Evolutionary conservation across 345 rosid species (phyloP).

Genomic region (Syzygium jambos): DNA sequence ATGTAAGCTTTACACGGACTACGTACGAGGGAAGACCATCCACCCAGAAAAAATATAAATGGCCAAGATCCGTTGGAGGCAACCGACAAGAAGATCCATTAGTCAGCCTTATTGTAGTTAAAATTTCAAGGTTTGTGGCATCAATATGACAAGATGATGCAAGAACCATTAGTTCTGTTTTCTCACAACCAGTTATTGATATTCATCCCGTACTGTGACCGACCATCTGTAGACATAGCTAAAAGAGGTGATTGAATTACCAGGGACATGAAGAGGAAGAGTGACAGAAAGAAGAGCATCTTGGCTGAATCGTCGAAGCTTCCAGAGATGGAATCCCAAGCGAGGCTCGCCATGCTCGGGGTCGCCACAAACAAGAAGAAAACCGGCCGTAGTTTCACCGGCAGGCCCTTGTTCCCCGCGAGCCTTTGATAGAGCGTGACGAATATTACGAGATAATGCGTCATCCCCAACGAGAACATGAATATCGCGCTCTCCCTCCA

Average conservation of each 20-base stretch:
- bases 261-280: constrained; percentile 26
- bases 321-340: constrained; percentile 20
- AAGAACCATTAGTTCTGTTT: not conserved
- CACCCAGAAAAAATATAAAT: not conserved
- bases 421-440: constrained; percentile 23
- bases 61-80: not conserved
- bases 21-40: not conserved
- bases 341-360: constrained; percentile 22
- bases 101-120: not conserved
- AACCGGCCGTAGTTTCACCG: constrained; percentile 17
- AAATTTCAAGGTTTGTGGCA: not conserved
- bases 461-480: constrained; percentile 23
- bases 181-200: not conserved
- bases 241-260: not conserved
- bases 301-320: constrained; percentile 17
- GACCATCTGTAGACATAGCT: not conserved
- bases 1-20: not conserved
- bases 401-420: constrained; percentile 12
- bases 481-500: constrained; percentile 16
- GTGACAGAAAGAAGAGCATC: constrained; percentile 27
- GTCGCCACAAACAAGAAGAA: constrained; percentile 26
- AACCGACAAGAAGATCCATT: not conserved
- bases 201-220: not conserved
- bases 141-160: not conserved
- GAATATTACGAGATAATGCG: constrained; percentile 24